Base-by-base conservation (phyloP, 148 eudicot species). In the Gaultheria prostrata region DNA sequence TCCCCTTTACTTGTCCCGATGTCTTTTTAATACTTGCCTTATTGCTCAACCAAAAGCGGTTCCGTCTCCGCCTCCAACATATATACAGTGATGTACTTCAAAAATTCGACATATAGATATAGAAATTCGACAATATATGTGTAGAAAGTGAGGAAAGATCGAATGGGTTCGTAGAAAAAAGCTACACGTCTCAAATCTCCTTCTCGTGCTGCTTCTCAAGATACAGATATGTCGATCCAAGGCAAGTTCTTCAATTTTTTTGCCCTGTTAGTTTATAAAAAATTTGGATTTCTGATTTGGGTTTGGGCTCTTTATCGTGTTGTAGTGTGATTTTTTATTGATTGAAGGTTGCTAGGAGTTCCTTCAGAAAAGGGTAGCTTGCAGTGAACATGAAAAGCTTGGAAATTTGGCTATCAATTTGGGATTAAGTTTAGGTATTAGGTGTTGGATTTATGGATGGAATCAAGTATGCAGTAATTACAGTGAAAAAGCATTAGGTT, bases 121-220 rank as follows among this genome's bases (percentile, higher is more conserved):
- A 35, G 4, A 35, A 35, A 35, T 35, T 35, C 39, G 13, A 43
- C 9, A 30, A 14, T 46, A 10, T 35, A 45, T 50, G 9, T 50
- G 18, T 70, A 82, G 83, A 32, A 5, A 20, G 26, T 35, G 65
- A 70, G 17, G 76, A 32, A 59, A 4, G 18, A 30, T 63, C 48
- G 33, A 59, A 85, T 74, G 83, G 86, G 80, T 63, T 74, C 83
- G n/a, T 49, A 80, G 67, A 74, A 59, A 67, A 80, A 80, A 75
- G 46, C 18, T 33, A 15, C 24, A 24, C 50, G n/a, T 12, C 77
- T 35, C 35, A 50, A 84, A 85, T 80, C 86, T 46, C 39, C 83
- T 59, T 61, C 86, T 46, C 35, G 33, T 48, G 26, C 78, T 57
- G 63, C 71, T 70, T 70, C 83, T 73, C 74, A 54, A 50, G 83